phyloP scores from a whole-genome alignment of 2,329 filamentous ascomycete genomes.

The Hirsutella thompsonii region DNA sequence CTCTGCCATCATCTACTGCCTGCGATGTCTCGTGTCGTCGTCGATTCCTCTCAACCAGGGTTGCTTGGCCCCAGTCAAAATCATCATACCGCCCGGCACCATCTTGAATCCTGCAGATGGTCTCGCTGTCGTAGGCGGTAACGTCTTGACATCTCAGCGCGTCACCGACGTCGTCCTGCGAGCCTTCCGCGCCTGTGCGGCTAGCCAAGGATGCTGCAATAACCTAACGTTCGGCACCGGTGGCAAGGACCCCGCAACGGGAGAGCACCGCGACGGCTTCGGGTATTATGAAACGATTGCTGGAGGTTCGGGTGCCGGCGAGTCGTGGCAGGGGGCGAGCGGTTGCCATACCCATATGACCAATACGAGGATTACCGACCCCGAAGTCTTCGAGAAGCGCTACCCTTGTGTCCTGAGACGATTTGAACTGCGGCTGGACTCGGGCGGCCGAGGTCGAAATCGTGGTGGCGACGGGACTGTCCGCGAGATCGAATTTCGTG shows the following conservation, averaged over 20 bases:
- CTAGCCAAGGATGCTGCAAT: slow-evolving; percentile 70
- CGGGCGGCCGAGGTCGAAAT: slow-evolving; percentile 44
- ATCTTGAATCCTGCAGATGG: slow-evolving; percentile 65
- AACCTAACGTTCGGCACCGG: slow-evolving; percentile 78
- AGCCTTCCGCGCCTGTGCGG: slow-evolving; percentile 68
- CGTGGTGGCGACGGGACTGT: slow-evolving; percentile 63
- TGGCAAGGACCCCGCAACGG: slow-evolving; percentile 48
- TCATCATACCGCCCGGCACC: slow-evolving; percentile 57
- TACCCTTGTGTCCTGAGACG: slow-evolving; percentile 56
- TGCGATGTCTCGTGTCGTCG: slow-evolving; percentile 66
- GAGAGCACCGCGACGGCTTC: slow-evolving; percentile 42
- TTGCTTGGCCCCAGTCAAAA: slow-evolving; percentile 63
- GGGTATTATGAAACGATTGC: slow-evolving; percentile 83
- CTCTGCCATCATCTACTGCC: slow-evolving; percentile 69
- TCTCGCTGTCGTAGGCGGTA: slow-evolving; percentile 72
- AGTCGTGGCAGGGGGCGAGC: slow-evolving; percentile 57
- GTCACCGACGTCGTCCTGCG: slow-evolving; percentile 75
- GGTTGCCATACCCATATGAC: slow-evolving; percentile 82
- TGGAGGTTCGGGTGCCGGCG: slow-evolving; percentile 62
- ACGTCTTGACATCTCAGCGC: slow-evolving; percentile 67
- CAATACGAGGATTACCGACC: slow-evolving; percentile 72
- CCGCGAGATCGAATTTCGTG: slow-evolving; percentile 69
- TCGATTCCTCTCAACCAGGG: slow-evolving; percentile 83
- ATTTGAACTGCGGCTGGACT: slow-evolving; percentile 51
- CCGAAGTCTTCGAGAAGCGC: slow-evolving; percentile 64